These are phyloP conservation scores for Byssochlamys sp. DNA, from an alignment of 2,329 filamentous ascomycete genomes.

Conservation along the genomic window DNA sequence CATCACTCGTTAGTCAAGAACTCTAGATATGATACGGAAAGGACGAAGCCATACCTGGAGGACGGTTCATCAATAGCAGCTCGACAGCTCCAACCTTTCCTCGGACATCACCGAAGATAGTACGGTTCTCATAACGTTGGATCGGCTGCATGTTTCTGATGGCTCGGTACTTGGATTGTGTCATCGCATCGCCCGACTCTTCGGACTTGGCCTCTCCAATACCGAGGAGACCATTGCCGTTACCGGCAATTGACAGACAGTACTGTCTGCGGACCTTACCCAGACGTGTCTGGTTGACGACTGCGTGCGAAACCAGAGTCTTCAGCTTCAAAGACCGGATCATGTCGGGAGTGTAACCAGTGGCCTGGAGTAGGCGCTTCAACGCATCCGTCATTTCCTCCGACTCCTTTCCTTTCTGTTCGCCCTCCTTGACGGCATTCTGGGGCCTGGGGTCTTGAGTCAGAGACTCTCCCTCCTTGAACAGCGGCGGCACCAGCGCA, in stretches of 20 bases:
- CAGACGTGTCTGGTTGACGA: constrained; percentile 89
- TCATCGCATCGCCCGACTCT: constrained; percentile 56
- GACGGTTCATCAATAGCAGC: constrained; percentile 69
- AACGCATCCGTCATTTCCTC: constrained; percentile 32
- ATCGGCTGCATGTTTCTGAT: constrained; percentile 92
- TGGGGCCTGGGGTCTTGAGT: constrained; percentile 18
- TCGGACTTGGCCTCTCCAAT: constrained; percentile 83
- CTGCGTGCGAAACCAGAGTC: constrained; percentile 61
- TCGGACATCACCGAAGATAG: constrained; percentile 75
- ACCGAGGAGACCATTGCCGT: constrained; percentile 74
- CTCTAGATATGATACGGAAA: constrained; percentile 1
- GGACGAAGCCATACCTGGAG: constrained; percentile 60
- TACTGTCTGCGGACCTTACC: constrained; percentile 79
- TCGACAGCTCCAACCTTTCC: constrained; percentile 81
- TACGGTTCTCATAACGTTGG: constrained; percentile 78
- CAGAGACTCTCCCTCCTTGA: constrained; percentile 33
- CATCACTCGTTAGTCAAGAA: constrained; percentile 5
- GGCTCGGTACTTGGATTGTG: constrained; percentile 69
- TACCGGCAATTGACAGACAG: constrained; percentile 72
- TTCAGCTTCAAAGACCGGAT: constrained; percentile 54
- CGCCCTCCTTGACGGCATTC: constrained; percentile 18
- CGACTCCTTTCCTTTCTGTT: constrained; percentile 18
- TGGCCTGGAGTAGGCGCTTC: constrained; percentile 46
- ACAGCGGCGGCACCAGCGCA: constrained; percentile 43
- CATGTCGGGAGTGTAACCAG: constrained; percentile 42